phyloP scores from a whole-genome alignment of 768 basidiomycete species.

The Chalciporus chontae region DNA sequence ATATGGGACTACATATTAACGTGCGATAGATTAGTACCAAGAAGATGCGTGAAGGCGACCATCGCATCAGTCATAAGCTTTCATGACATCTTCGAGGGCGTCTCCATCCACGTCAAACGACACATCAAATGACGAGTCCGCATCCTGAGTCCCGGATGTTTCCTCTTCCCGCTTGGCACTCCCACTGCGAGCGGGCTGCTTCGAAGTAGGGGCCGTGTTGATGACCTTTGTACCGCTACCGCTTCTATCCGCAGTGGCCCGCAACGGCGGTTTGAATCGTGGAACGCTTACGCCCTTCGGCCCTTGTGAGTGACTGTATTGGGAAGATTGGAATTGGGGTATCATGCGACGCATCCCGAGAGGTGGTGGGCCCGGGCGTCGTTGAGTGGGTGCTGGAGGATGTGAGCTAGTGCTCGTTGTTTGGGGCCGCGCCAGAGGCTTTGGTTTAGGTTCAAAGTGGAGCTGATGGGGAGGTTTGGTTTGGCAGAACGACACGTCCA shows the following conservation, averaged over 20 bases:
- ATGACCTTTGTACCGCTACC: background rate
- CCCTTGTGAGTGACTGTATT: conserved; percentile 19
- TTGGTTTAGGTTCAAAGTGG: conserved; percentile 1
- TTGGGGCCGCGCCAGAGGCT: background rate
- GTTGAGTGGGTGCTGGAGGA: conserved; percentile 12
- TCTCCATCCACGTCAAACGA: conserved; percentile 30
- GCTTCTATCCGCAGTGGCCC: conserved; percentile 2
- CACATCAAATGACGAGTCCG: conserved; percentile 32
- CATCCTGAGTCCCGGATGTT: conserved; percentile 4
- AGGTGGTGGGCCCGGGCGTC: conserved; percentile 20
- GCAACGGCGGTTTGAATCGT: conserved; percentile 29
- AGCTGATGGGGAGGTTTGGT: background rate
- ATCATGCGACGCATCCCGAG: conserved; percentile 31
- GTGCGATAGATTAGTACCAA: background rate
- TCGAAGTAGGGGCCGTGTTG: background rate
- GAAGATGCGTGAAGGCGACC: background rate
- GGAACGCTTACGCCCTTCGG: conserved; percentile 17
- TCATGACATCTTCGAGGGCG: conserved; percentile 31
- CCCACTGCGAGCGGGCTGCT: background rate
- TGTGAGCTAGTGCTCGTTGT: background rate
- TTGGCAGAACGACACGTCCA: conserved; percentile 16
- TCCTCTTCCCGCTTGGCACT: background rate
- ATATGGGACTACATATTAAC: background rate
- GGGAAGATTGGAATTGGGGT: conserved; percentile 15
- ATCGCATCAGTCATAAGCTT: conserved; percentile 25